Evolutionary conservation across 257 asterid species (phyloP).

Genomic region (Plantago ovata): DNA sequence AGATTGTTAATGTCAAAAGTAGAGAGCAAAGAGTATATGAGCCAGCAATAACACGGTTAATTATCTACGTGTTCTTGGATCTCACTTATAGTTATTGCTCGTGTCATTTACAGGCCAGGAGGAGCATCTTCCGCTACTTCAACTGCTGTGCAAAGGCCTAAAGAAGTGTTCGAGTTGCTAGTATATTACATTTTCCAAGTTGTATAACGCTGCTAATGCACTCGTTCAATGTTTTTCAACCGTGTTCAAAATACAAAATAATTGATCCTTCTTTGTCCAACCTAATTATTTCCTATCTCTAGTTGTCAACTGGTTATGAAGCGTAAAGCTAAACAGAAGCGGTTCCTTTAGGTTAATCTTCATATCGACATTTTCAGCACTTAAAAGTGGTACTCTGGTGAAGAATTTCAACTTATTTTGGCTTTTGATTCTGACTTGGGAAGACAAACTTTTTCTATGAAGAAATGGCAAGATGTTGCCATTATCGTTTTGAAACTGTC

Average conservation of each 20-base stretch:
- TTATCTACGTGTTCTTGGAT: background rate
- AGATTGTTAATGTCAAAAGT: too few species aligned
- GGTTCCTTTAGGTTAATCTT: too few species aligned
- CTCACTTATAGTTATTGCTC: background rate
- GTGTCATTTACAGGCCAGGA: slow-evolving; percentile 49
- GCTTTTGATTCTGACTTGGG: too few species aligned
- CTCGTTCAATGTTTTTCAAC: slow-evolving; percentile 7
- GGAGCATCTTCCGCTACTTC: slow-evolving; percentile 81
- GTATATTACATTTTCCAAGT: slow-evolving; percentile 13
- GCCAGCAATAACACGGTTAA: too few species aligned
- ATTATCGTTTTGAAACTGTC: too few species aligned
- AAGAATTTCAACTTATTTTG: too few species aligned
- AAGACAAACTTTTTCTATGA: too few species aligned
- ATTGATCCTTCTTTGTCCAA: background rate
- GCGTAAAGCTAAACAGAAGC: too few species aligned
- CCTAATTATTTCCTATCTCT: background rate
- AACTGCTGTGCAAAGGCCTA: slow-evolving; percentile 85
- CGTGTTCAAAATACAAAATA: slow-evolving; percentile 7
- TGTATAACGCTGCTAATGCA: slow-evolving; percentile 17
- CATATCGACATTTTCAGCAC: too few species aligned
- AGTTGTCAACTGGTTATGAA: background rate
- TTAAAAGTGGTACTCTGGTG: too few species aligned
- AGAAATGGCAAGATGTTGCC: too few species aligned
- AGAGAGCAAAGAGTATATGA: too few species aligned
- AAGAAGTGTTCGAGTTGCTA: slow-evolving; percentile 12